Conservation (phyloP, 148 eudicot species). For the Dianthus caryophyllus region DNA sequence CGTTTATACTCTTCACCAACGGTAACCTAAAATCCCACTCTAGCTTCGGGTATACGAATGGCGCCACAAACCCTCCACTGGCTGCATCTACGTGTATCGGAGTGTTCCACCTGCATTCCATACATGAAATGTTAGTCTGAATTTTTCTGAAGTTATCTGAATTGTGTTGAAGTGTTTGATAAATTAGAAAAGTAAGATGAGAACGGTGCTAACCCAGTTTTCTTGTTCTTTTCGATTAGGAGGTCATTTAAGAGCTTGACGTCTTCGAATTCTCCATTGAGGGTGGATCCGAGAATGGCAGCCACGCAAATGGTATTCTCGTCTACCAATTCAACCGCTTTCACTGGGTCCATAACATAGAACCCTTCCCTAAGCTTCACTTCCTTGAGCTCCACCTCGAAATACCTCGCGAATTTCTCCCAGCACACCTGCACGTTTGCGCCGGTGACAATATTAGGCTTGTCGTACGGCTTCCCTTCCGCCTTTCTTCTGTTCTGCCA, state of each 20-base stretch:
- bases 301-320: conserved; percentile 48
- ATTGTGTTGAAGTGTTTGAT: no score
- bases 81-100: conserved; percentile 55
- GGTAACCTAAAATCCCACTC: conserved; percentile 48
- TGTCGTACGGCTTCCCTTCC: conserved; percentile 42
- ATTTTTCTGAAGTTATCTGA: no score
- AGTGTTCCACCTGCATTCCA: conserved; percentile 38
- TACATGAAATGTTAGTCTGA: not conserved
- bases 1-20: conserved; percentile 47
- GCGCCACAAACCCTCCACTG: conserved; percentile 50
- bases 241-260: conserved; percentile 37
- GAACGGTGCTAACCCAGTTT: conserved; percentile 26
- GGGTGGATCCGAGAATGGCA: conserved; percentile 44
- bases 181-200: no score
- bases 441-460: conserved; percentile 44
- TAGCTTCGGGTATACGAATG: conserved; percentile 39
- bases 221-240: conserved; percentile 36
- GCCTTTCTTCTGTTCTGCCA: conserved; percentile 43
- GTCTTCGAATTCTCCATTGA: conserved; percentile 49
- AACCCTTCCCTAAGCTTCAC: conserved; percentile 38
- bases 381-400: conserved; percentile 44
- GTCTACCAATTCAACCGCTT: conserved; percentile 41
- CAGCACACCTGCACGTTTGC: conserved; percentile 52
- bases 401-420: conserved; percentile 51
- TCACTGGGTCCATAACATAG: conserved; percentile 45